These are phyloP conservation scores for Hamamelis virginiana DNA, from an alignment of 164 flowering plant species.

Conservation along the genomic window DNA sequence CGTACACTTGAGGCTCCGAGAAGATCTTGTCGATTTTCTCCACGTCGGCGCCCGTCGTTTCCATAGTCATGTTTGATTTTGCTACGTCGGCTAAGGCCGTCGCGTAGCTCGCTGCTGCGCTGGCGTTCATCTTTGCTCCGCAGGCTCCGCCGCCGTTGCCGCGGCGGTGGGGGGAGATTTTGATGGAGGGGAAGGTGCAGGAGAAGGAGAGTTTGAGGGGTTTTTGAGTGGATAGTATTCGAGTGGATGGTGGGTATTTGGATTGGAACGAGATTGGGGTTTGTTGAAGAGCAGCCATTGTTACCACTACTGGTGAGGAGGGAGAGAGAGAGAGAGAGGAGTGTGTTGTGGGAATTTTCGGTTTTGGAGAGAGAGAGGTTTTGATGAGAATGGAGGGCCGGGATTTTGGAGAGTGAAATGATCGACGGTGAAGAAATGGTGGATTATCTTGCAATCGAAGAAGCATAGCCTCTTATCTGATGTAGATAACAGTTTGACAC, in stretches of 20 bases:
- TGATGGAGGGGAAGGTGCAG: constrained; percentile 32
- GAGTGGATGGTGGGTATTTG: constrained; percentile 22
- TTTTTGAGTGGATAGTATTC: constrained; percentile 10
- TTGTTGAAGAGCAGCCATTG: constrained; percentile 57
- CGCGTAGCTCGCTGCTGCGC: constrained; percentile 76
- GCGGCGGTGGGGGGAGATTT: constrained; percentile 19
- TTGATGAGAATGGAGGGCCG: constrained; percentile 7
- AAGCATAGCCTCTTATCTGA: constrained; percentile 20
- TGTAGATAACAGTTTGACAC: constrained; percentile 9
- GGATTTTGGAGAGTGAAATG: not conserved
- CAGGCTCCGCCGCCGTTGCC: constrained; percentile 22
- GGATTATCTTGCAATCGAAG: constrained; percentile 19
- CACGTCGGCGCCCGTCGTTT: constrained; percentile 58
- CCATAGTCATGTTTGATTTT: constrained; percentile 54
- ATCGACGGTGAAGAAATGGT: constrained; percentile 14
- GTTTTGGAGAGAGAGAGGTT: not conserved
- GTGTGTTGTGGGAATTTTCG: not conserved
- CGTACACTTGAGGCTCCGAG: constrained; percentile 35
- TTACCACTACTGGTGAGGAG: not conserved
- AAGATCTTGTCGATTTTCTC: constrained; percentile 65
- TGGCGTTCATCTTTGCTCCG: constrained; percentile 48
- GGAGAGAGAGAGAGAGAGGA: not conserved
- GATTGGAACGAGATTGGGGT: constrained; percentile 43
- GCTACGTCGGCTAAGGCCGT: constrained; percentile 78
- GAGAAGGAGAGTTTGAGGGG: constrained; percentile 45